Conservation (phyloP, 345 rosid genomes). For the Mallotus nudiflorus region DNA sequence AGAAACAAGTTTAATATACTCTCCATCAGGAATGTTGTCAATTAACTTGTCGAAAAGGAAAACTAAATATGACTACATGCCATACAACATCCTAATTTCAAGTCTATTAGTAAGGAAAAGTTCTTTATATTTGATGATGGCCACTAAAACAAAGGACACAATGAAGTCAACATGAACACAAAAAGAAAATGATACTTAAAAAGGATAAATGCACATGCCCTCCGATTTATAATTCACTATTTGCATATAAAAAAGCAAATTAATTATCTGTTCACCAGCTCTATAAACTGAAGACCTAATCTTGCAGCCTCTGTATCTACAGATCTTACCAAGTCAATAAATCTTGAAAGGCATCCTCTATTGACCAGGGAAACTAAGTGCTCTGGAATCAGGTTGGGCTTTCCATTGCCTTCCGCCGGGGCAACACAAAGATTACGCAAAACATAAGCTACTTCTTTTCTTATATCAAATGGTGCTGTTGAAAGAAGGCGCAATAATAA, state of each 20-base stretch:
- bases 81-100: no score
- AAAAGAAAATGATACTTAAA: no score
- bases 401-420: slow-evolving; percentile 59
- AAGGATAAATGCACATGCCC: no score
- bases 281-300: slow-evolving; percentile 93
- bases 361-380: slow-evolving; percentile 74
- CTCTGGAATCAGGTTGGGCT: slow-evolving; percentile 66
- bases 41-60: no score
- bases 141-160: no score
- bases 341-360: slow-evolving; percentile 82
- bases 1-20: neutral
- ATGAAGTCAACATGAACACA: no score
- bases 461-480: slow-evolving; percentile 78
- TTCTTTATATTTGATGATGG: no score
- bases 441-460: slow-evolving; percentile 88
- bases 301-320: slow-evolving; percentile 83
- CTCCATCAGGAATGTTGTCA: neutral
- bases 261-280: slow-evolving; percentile 64
- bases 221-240: no score
- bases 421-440: slow-evolving; percentile 97
- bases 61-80: no score
- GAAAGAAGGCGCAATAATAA: slow-evolving; percentile 66
- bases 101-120: no score
- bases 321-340: slow-evolving; percentile 79
- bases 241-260: neutral